These are phyloP conservation scores for Spongispora temasekensis DNA, from an alignment of 1,284 basidiomycete genomes.

Conservation along the genomic window DNA sequence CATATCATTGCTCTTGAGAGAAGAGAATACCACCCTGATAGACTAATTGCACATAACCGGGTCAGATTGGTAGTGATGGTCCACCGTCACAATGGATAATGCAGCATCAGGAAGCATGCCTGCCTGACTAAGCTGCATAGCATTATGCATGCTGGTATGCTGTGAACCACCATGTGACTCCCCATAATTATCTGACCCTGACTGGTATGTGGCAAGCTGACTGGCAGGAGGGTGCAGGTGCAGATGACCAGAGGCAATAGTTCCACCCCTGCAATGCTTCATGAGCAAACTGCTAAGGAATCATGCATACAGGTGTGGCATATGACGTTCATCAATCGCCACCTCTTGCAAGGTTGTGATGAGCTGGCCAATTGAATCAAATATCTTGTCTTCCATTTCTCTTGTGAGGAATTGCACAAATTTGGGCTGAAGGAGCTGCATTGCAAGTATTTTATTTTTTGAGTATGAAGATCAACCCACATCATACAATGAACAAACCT, in stretches of 20 bases:
- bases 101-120: too few species aligned
- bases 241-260: slow-evolving; percentile 33
- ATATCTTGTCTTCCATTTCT: slow-evolving; percentile 67
- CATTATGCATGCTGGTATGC: slow-evolving; percentile 9
- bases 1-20: slow-evolving; percentile 38
- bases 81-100: too few species aligned
- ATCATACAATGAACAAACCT: slow-evolving; percentile 48
- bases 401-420: slow-evolving; percentile 57
- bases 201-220: slow-evolving; percentile 17
- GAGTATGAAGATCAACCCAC: too few species aligned
- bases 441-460: too few species aligned
- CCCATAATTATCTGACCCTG: slow-evolving; percentile 7
- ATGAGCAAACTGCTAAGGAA: slow-evolving; percentile 72
- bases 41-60: too few species aligned
- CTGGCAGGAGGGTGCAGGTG: slow-evolving; percentile 31
- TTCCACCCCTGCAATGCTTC: slow-evolving; percentile 65
- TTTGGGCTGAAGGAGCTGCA: slow-evolving; percentile 75
- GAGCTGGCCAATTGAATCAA: slow-evolving; percentile 69
- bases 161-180: slow-evolving; percentile 12
- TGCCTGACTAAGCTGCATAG: slow-evolving; percentile 29
- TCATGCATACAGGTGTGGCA: slow-evolving; percentile 76
- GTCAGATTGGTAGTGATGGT: too few species aligned
- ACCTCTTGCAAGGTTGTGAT: slow-evolving; percentile 73
- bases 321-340: slow-evolving; percentile 80
- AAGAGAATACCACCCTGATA: too few species aligned